Percentiles rank a stretch among this genome's conserved stretches.
Evolutionary conservation across 1,139 yeast genomes (phyloP).

Genomic region (Debaryomyces coudertii): DNA sequence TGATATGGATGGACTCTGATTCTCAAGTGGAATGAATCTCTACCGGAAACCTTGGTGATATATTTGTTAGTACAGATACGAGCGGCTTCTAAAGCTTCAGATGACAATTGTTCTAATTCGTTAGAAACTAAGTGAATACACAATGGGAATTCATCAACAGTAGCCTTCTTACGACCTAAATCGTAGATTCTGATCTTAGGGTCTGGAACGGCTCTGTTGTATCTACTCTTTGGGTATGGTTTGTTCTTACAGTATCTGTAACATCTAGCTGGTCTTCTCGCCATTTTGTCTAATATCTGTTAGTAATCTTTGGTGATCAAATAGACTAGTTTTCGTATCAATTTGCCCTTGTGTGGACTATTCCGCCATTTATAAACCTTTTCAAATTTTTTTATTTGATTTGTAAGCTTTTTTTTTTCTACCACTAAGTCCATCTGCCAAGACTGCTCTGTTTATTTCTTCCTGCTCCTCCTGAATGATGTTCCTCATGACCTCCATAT

Average conservation of each 20-base stretch:
- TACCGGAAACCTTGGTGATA: conserved; percentile 95
- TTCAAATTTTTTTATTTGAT: conserved; percentile 4
- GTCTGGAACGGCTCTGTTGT: conserved; percentile 99
- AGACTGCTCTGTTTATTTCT: neutral
- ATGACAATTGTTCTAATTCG: conserved; percentile 98
- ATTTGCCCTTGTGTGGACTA: neutral
- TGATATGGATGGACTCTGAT: conserved; percentile 99
- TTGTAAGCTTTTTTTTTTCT: neutral
- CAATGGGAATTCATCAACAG: conserved; percentile 99
- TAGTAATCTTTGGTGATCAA: conserved; percentile 27
- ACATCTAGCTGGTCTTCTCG: conserved; percentile 99
- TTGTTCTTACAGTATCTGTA: conserved; percentile 99
- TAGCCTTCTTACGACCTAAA: conserved; percentile 99
- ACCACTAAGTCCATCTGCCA: neutral
- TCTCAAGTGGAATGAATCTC: conserved; percentile 99
- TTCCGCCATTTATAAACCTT: neutral
- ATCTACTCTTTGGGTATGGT: conserved; percentile 99
- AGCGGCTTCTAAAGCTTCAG: conserved; percentile 99
- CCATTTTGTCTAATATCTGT: conserved; percentile 71
- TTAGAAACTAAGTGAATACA: conserved; percentile 99
- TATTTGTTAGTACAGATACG: conserved; percentile 99
- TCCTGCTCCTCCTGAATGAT: neutral
- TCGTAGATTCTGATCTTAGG: conserved; percentile 99
- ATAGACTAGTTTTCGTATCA: neutral
- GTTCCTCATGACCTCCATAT: neutral